Percentiles rank a stretch among this genome's conserved stretches.
Evolutionary conservation across 257 asterid genomes (phyloP).

Genomic region (Osmanthus fragrans): DNA sequence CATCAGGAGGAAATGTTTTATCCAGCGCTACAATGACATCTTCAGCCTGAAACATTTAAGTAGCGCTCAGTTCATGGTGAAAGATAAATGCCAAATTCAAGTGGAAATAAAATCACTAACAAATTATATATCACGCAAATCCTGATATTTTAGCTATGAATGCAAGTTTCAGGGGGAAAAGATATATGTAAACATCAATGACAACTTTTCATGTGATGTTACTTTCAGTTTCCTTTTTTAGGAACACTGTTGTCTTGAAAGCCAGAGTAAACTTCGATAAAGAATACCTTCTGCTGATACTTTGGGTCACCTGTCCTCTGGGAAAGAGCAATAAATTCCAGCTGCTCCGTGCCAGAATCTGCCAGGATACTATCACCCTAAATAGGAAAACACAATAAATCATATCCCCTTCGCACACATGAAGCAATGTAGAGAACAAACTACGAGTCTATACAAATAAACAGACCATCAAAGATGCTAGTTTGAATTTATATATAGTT

Average conservation of each 20-base stretch:
- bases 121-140: background rate
- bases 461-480: background rate
- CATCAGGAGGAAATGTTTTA: constrained; percentile 89
- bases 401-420: background rate
- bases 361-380: constrained; percentile 99
- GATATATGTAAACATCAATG: background rate
- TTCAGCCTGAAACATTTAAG: constrained; percentile 69
- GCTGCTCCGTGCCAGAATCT: constrained; percentile 96
- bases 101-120: background rate
- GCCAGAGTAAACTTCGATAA: background rate
- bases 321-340: constrained; percentile 99
- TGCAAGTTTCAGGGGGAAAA: background rate
- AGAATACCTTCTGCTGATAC: constrained; percentile 79
- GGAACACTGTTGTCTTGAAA: background rate
- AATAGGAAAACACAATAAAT: constrained; percentile 15
- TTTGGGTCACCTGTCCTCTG: constrained; percentile 87
- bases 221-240: background rate
- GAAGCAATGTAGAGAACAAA: background rate
- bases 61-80: background rate
- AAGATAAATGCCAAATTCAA: background rate
- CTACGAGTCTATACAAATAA: background rate
- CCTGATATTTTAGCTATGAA: background rate
- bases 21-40: constrained; percentile 81
- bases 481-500: background rate
- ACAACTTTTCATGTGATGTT: constrained; percentile 14